Evolutionary conservation across 1,284 basidiomycete species (phyloP), one percentile per base, ranked within the genome.

Genomic region (Puccinia sorghi): DNA sequence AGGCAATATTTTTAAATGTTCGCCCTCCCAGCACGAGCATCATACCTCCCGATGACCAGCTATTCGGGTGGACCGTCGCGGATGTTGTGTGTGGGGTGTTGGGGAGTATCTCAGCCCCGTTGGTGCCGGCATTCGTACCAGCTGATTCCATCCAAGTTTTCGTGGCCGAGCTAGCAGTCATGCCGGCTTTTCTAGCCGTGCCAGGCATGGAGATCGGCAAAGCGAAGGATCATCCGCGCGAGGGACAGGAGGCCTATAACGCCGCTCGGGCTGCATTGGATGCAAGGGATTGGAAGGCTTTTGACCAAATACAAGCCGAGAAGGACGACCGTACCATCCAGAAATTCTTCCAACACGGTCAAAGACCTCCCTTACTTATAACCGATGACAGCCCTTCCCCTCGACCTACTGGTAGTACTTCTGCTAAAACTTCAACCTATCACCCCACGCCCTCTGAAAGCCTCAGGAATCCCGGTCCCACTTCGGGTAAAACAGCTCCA

Each of bases 1-100:
- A 9, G 17, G 15, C 32, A 22, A 6, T 25, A 20, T 15, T 32
- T 20, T 48, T 15, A 6, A 37, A 27, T n/a, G 17, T 50, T 64
- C 52, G 25, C 25, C 9, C 12, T 1, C 9, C 50, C 2, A 73
- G 72, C 48, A 63, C 72, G 43, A 73, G 56, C 46, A 32, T 63
- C 32, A 57, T 61, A 20, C 72, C 72, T 48, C 56, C 50, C 4
- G 39, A 56, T 5, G 61, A 61, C 27, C 61, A 63, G 48, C 43
- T 77, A 13, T 77, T 59, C n/a, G 63, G 74, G 20, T 77, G 74
- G 74, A 59, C 63, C 8, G 43, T 77, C 12, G 46, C 63, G 9
- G 64, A 54, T 22, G 27, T 77, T 25, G 74, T 77, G 12, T 69
- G 48, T 59, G 74, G 74, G 27, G 74, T 77, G 22, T 37, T 77